Evolutionary conservation across 805 yeast species (phyloP).

Genomic region (Saccharomycopsis olivae): DNA sequence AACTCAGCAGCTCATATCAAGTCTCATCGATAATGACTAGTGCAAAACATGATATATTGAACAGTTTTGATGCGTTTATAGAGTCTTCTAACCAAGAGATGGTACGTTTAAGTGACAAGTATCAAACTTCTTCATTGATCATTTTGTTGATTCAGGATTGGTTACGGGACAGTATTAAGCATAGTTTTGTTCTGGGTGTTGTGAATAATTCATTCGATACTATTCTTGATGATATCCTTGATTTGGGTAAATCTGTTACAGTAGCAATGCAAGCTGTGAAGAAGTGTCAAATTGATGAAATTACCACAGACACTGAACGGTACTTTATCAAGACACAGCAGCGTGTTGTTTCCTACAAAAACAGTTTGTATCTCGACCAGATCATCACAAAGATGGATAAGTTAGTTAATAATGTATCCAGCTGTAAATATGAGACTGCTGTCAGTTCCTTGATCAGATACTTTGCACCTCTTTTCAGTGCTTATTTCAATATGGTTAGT

Average conservation of each 20-base stretch:
- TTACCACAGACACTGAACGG: conserved; percentile 44
- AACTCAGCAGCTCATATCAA: neutral
- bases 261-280: conserved; percentile 55
- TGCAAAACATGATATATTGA: conserved; percentile 10
- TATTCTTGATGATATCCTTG: conserved; percentile 12
- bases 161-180: conserved; percentile 24
- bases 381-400: conserved; percentile 28
- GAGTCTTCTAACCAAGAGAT: conserved; percentile 24
- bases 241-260: conserved; percentile 47
- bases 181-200: conserved; percentile 1
- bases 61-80: conserved; percentile 23
- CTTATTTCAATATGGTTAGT: conserved; percentile 37
- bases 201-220: conserved; percentile 28
- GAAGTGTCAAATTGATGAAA: conserved; percentile 25
- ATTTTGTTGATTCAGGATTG: conserved; percentile 39
- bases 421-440: neutral
- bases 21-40: neutral
- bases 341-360: conserved; percentile 31
- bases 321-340: conserved; percentile 53
- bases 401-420: conserved; percentile 10
- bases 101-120: conserved; percentile 26
- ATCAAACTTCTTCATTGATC: conserved; percentile 32
- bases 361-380: conserved; percentile 30
- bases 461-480: conserved; percentile 51
- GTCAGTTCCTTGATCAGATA: conserved; percentile 22